Evolutionary conservation across 345 rosid species (phyloP).

Genomic region (Aurinia saxatilis): DNA sequence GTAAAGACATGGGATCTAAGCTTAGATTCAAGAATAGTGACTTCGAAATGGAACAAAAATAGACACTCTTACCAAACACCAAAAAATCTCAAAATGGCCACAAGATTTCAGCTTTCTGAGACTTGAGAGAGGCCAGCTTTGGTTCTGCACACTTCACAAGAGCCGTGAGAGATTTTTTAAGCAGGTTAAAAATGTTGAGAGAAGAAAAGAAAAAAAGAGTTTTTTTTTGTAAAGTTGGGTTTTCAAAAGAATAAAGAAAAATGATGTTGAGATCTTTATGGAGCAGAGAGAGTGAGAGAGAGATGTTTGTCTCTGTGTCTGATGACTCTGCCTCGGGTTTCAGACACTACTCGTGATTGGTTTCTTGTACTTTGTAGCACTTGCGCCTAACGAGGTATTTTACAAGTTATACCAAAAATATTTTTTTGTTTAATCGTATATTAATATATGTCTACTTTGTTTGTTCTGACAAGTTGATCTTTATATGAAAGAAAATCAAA

Average conservation of each 20-base stretch:
- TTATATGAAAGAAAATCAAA: background rate
- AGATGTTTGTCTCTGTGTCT: slow-evolving; percentile 40
- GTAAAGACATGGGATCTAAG: slow-evolving; percentile 30
- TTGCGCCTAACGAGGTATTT: slow-evolving; percentile 9
- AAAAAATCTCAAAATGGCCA: slow-evolving; percentile 4
- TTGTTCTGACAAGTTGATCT: background rate
- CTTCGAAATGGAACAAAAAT: background rate
- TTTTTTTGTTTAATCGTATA: background rate
- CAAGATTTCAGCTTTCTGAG: slow-evolving; percentile 2
- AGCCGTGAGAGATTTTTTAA: background rate
- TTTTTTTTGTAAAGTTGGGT: background rate
- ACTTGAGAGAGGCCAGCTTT: slow-evolving; percentile 8
- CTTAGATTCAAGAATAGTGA: slow-evolving; percentile 26
- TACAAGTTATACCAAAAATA: background rate
- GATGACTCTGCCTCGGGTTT: slow-evolving; percentile 17
- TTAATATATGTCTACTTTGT: background rate
- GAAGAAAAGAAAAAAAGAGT: background rate
- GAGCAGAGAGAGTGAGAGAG: slow-evolving; percentile 3
- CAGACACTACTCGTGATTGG: slow-evolving; percentile 25
- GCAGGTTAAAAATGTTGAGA: background rate
- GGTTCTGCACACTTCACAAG: background rate
- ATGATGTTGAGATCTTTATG: slow-evolving; percentile 14
- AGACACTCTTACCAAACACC: slow-evolving; percentile 21
- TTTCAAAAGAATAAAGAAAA: background rate
- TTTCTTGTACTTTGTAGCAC: background rate